Percentiles rank a stretch among this genome's conserved stretches.
Evolutionary conservation across 257 asterid genomes (phyloP).

Genomic region (Ophiorrhiza pumila): DNA sequence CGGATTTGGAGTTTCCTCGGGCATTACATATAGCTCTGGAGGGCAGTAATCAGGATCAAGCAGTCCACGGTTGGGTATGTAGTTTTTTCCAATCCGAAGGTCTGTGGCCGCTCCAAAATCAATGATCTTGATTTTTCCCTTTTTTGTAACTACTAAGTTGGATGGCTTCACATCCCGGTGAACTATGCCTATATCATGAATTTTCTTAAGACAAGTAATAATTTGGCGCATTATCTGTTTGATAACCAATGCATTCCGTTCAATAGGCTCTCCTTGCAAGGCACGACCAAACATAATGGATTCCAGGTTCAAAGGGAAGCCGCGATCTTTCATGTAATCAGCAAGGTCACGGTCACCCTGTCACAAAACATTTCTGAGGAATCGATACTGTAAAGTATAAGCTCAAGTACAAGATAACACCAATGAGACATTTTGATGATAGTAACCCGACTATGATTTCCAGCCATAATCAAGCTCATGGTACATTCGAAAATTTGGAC

Average conservation of each 20-base stretch:
- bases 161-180: conserved; percentile 97
- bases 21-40: conserved; percentile 96
- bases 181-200: conserved; percentile 82
- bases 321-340: conserved; percentile 81
- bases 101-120: conserved; percentile 99
- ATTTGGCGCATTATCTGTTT: conserved; percentile 95
- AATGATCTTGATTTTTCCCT: conserved; percentile 81
- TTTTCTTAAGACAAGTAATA: conserved; percentile 79
- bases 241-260: conserved; percentile 82
- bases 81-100: conserved; percentile 91
- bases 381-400: conserved; percentile 2
- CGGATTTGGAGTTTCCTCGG: conserved; percentile 95
- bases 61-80: conserved; percentile 66
- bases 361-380: conserved; percentile 22
- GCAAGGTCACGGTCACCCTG: conserved; percentile 92
- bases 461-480: background rate
- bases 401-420: background rate
- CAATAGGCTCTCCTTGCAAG: conserved; percentile 58
- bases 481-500: background rate
- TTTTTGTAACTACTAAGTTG: conserved; percentile 89
- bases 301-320: conserved; percentile 83
- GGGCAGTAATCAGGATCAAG: conserved; percentile 97
- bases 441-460: background rate
- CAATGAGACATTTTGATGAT: background rate
- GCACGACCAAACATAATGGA: conserved; percentile 83